Evolutionary conservation across 306 rosid species (phyloP).

Genomic region (Dicorynia guianensis): DNA sequence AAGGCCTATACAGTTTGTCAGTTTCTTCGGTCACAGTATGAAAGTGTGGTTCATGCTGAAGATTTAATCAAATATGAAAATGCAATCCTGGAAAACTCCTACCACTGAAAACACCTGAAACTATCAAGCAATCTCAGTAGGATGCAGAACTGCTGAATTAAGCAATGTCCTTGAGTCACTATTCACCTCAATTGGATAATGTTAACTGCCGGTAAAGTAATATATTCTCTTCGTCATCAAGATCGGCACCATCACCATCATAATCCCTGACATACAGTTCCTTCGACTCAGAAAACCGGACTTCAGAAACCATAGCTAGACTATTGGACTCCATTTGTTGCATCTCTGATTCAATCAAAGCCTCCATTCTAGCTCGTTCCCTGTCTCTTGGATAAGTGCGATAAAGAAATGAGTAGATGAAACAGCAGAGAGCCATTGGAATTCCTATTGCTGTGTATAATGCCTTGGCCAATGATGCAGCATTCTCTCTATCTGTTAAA

Average conservation of each 20-base stretch:
- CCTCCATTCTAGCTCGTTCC: slow-evolving; percentile 76
- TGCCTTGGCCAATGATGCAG: slow-evolving; percentile 83
- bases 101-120: slow-evolving; percentile 23
- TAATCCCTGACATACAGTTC: slow-evolving; percentile 57
- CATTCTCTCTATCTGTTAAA: slow-evolving; percentile 81
- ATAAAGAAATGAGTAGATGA: slow-evolving; percentile 81
- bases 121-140: not conserved
- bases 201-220: slow-evolving; percentile 65
- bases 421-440: slow-evolving; percentile 85
- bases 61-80: not conserved
- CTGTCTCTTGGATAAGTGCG: slow-evolving; percentile 85
- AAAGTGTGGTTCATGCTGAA: not conserved
- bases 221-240: slow-evolving; percentile 65
- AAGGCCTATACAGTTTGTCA: slow-evolving; percentile 8
- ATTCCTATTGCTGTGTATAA: slow-evolving; percentile 83
- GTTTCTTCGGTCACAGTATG: slow-evolving; percentile 8
- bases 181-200: slow-evolving; percentile 45
- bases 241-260: slow-evolving; percentile 53
- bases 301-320: slow-evolving; percentile 27
- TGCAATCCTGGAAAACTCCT: slow-evolving; percentile 9
- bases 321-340: slow-evolving; percentile 49
- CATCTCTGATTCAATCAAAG: slow-evolving; percentile 74
- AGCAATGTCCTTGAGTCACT: slow-evolving; percentile 21
- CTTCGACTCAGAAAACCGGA: slow-evolving; percentile 42
- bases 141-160: too few relatives aligned